A percentile compares a stretch with the other conserved stretches of the same genome.
Conservation (phyloP, 257 asterid genomes). For the Lycium barbarum region DNA sequence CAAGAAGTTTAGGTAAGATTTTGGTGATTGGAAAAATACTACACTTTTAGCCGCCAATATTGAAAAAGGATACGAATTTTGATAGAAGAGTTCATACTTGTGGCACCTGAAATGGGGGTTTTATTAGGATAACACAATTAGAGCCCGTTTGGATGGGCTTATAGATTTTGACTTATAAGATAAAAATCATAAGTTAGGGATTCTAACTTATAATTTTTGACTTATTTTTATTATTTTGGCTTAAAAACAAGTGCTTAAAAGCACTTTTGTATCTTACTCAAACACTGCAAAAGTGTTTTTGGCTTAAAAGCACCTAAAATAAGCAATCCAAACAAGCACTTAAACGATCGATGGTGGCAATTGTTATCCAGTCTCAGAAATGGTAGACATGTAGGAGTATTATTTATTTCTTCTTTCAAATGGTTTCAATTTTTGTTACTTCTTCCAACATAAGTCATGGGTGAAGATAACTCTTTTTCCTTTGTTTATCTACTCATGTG, state of each 20-base stretch:
- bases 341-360: background rate
- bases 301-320: no score
- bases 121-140: background rate
- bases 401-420: background rate
- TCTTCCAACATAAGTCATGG: background rate
- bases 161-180: no score
- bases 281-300: no score
- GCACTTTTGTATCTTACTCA: no score
- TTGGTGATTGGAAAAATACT: background rate
- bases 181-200: no score
- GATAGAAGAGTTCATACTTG: constrained; percentile 18
- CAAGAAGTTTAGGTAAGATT: background rate
- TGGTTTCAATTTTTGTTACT: background rate
- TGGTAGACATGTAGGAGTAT: background rate
- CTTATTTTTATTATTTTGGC: no score
- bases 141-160: no score
- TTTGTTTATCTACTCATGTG: background rate
- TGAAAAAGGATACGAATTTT: background rate
- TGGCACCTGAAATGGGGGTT: constrained; percentile 21
- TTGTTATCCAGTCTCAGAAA: constrained; percentile 22
- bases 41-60: constrained; percentile 8
- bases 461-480: background rate
- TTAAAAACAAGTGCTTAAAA: no score
- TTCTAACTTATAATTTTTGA: no score
- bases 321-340: no score